Percentiles rank a stretch among this genome's conserved stretches.
Evolutionary conservation across 345 rosid species (phyloP).

Genomic region (Aethionema arabicum): DNA sequence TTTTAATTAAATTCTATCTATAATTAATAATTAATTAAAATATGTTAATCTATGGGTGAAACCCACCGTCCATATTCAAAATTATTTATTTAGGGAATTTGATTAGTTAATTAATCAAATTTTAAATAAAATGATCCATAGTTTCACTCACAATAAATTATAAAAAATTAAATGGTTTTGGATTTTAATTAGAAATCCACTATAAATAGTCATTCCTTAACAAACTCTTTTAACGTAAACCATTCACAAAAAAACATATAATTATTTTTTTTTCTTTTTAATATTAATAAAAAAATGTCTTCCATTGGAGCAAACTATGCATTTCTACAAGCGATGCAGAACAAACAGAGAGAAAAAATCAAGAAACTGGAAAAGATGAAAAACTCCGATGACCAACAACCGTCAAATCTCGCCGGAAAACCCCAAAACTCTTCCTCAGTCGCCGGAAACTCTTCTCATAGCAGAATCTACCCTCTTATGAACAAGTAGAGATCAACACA

Average conservation of each 20-base stretch:
- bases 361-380: constrained; percentile 17
- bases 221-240: background rate
- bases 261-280: too few relatives aligned
- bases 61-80: constrained; percentile 13
- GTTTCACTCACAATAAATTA: constrained; percentile 22
- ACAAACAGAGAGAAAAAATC: constrained; percentile 30
- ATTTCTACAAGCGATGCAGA: constrained; percentile 29
- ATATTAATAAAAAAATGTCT: constrained; percentile 21
- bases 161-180: too few relatives aligned
- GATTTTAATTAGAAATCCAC: too few relatives aligned
- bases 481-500: constrained; percentile 16
- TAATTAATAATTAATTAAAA: background rate
- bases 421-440: constrained; percentile 1
- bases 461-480: constrained; percentile 26
- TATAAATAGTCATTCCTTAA: too few relatives aligned
- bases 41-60: constrained; percentile 8
- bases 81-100: background rate
- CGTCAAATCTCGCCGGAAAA: background rate
- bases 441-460: constrained; percentile 16
- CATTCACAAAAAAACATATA: background rate
- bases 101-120: constrained; percentile 11
- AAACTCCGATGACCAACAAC: constrained; percentile 7
- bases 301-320: constrained; percentile 39
- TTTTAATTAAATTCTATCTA: background rate
- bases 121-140: constrained; percentile 3